phyloP scores from a whole-genome alignment of 352 stramenopile species.

The Phytophthora nicotianae region DNA sequence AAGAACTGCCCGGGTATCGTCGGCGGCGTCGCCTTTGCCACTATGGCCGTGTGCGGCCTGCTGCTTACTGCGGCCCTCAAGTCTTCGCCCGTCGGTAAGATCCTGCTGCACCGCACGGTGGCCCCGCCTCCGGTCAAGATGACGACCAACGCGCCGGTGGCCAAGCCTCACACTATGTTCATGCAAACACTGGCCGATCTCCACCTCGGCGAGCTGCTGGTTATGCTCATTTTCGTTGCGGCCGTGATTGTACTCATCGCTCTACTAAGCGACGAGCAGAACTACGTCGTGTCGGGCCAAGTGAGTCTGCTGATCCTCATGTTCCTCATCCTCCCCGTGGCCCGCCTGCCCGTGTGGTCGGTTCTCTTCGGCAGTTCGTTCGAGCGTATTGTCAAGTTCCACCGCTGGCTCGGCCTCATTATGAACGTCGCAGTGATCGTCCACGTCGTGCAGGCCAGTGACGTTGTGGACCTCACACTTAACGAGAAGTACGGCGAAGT shows the following conservation, averaged over 20 bases:
- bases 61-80: conserved; percentile 50
- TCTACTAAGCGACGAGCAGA: conserved; percentile 37
- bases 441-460: conserved; percentile 57
- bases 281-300: conserved; percentile 58
- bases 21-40: conserved; percentile 51
- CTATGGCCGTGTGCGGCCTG: conserved; percentile 63
- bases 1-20: conserved; percentile 75
- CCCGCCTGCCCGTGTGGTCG: conserved; percentile 66
- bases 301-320: conserved; percentile 73
- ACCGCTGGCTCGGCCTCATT: conserved; percentile 77
- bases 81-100: conserved; percentile 36
- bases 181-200: conserved; percentile 65
- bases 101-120: conserved; percentile 62
- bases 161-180: conserved; percentile 49
- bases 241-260: conserved; percentile 51
- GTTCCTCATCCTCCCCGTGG: conserved; percentile 79
- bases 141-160: conserved; percentile 52
- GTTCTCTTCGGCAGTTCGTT: conserved; percentile 78
- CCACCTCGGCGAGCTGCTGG: conserved; percentile 59
- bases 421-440: conserved; percentile 62
- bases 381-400: conserved; percentile 86
- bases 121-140: conserved; percentile 50
- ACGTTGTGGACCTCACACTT: conserved; percentile 46
- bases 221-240: conserved; percentile 70
- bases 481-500: conserved; percentile 61